phyloP scores from a whole-genome alignment of 2,329 filamentous ascomycete genomes.

The Penicillium psychrosexuale region DNA sequence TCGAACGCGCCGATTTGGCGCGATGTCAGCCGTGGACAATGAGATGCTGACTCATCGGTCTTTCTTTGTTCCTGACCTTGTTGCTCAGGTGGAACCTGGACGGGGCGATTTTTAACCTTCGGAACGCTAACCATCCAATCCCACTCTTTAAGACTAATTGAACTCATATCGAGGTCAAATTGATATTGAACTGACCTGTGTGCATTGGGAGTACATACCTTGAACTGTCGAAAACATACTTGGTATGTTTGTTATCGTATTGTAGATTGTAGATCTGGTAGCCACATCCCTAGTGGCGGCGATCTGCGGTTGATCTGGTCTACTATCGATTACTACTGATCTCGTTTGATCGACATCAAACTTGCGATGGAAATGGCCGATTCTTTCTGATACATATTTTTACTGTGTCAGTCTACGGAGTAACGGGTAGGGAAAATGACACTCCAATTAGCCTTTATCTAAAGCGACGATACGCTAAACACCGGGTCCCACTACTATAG shows the following conservation, averaged over 20 bases:
- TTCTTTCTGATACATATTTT: not conserved
- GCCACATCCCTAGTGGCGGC: conserved; percentile 2
- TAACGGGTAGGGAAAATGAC: conserved; percentile 6
- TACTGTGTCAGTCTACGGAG: not conserved
- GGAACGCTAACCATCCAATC: not conserved
- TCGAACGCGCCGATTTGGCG: not conserved
- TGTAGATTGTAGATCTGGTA: conserved; percentile 1
- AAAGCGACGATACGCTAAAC: not conserved
- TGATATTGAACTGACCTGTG: not conserved
- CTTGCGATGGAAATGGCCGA: not conserved
- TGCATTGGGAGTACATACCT: not conserved
- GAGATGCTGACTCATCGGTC: conserved; percentile 1
- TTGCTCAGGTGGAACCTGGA: not conserved
- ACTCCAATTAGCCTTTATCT: not conserved
- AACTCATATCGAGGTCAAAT: not conserved
- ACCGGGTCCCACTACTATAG: conserved; percentile 15
- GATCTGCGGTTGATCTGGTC: conserved; percentile 3
- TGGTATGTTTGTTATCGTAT: not conserved
- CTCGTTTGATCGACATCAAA: not conserved
- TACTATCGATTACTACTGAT: not conserved
- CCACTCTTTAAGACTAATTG: not conserved
- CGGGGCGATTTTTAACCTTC: not conserved
- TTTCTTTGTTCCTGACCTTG: not conserved
- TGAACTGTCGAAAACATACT: not conserved
- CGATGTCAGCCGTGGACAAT: conserved; percentile 14